Conservation (phyloP, 768 basidiomycete species). For the Asterophora parasitica region DNA sequence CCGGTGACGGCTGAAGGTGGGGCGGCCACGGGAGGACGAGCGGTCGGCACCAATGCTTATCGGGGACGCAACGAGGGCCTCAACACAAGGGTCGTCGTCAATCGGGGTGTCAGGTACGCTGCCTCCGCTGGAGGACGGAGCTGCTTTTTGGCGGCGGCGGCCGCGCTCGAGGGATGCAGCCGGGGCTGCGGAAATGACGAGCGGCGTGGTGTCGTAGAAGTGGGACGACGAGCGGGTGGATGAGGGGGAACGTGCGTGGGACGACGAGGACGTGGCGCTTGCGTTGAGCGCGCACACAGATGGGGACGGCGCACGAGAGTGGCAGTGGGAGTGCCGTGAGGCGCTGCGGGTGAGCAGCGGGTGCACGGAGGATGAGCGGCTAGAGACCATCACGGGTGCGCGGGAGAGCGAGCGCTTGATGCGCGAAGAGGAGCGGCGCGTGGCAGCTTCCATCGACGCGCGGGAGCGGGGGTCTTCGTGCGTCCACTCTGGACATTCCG, state of each 20-base stretch:
- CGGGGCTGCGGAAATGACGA: constrained; percentile 21
- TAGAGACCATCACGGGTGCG: constrained; percentile 34
- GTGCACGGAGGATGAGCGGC: constrained; percentile 33
- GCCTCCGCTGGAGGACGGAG: constrained; percentile 24
- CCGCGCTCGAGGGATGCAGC: constrained; percentile 31
- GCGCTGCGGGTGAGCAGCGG: constrained; percentile 35
- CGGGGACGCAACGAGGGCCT: constrained; percentile 10
- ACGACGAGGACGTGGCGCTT: too few relatives aligned
- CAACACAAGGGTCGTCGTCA: constrained; percentile 22
- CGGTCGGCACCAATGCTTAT: constrained; percentile 12
- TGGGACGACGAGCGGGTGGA: constrained; percentile 16
- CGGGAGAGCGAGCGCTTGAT: constrained; percentile 46
- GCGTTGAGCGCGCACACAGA: constrained; percentile 14
- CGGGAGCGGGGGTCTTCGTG: constrained; percentile 24
- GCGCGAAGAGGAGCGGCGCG: constrained; percentile 36
- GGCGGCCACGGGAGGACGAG: constrained; percentile 18
- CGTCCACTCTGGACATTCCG: constrained; percentile 24
- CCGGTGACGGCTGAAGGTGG: constrained; percentile 4
- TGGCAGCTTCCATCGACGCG: constrained; percentile 31
- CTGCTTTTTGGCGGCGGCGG: constrained; percentile 23
- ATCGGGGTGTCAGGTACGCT: constrained; percentile 41
- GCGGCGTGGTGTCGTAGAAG: constrained; percentile 21
- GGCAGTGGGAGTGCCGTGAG: constrained; percentile 33
- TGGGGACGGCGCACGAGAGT: constrained; percentile 24
- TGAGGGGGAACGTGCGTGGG: constrained; percentile 8